Percentiles rank a stretch among this genome's conserved stretches.
Evolutionary conservation across 78 protist species (phyloP).

Genomic region (Dictyostelium brefeldianum): DNA sequence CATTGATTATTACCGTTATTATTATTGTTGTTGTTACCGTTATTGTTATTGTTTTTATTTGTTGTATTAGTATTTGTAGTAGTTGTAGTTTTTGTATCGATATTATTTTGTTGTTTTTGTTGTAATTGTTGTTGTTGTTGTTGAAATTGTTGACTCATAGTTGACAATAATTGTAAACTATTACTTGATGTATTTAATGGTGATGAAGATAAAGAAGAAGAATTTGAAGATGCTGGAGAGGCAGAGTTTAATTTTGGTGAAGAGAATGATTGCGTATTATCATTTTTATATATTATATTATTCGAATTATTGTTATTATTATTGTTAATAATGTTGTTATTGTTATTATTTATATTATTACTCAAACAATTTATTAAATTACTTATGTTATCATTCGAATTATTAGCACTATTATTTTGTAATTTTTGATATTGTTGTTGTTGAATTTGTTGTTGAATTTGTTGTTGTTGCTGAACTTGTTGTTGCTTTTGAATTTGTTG

Average conservation of each 20-base stretch:
- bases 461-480: not conserved
- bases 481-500: not conserved
- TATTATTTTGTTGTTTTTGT: not conserved
- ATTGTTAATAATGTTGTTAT: not conserved
- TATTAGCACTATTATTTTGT: not conserved
- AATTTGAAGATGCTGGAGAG: not conserved
- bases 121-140: not conserved
- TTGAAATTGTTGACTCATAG: not conserved
- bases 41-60: not conserved
- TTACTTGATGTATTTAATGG: not conserved
- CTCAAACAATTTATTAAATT: not conserved
- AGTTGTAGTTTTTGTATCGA: not conserved
- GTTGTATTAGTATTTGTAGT: not conserved
- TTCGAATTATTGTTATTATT: not conserved
- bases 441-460: not conserved
- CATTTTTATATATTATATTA: not conserved
- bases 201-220: not conserved
- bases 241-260: constrained; percentile 1
- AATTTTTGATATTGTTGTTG: not conserved
- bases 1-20: not conserved
- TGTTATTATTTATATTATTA: not conserved
- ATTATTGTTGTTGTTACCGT: not conserved
- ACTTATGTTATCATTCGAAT: not conserved
- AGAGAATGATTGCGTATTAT: not conserved
- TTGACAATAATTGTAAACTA: not conserved